Percentiles rank a stretch among this genome's conserved stretches.
phyloP scores from a whole-genome alignment of 208 protist species.

The Leishmania gerbilli region DNA sequence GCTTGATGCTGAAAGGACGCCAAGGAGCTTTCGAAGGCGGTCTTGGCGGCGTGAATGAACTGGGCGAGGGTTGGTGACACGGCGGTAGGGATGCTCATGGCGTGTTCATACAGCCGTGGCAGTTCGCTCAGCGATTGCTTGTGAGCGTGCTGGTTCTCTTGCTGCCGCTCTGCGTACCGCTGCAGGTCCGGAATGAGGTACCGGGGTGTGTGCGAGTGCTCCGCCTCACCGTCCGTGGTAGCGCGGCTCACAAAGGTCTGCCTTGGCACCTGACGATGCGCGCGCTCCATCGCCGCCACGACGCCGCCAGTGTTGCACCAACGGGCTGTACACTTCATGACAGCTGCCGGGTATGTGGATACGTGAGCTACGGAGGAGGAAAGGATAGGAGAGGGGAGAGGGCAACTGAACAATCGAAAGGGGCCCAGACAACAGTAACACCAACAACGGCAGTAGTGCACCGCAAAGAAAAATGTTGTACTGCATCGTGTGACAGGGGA shows the following conservation, averaged over 20 bases:
- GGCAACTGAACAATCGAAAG: background rate
- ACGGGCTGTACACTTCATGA: slow-evolving; percentile 9
- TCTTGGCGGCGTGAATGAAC: slow-evolving; percentile 16
- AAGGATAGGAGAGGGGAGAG: background rate
- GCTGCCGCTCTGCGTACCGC: slow-evolving; percentile 17
- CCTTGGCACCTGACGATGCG: slow-evolving; percentile 8
- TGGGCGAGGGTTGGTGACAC: background rate
- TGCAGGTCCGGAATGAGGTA: slow-evolving; percentile 14
- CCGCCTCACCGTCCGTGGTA: slow-evolving; percentile 1
- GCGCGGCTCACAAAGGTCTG: slow-evolving; percentile 5
- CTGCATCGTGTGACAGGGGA: background rate
- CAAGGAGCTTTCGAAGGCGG: background rate
- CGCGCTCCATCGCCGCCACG: slow-evolving; percentile 17
- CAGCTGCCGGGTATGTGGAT: background rate
- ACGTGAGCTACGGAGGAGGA: background rate
- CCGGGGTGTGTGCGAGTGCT: slow-evolving; percentile 1
- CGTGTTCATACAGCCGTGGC: background rate
- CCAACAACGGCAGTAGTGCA: background rate
- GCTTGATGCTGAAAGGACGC: slow-evolving; percentile 4
- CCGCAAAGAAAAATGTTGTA: background rate
- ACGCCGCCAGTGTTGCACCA: background rate
- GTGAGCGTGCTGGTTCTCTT: background rate
- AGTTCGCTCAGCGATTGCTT: background rate
- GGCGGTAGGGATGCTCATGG: background rate
- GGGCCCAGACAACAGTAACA: background rate